Conservation (phyloP, 352 stramenopile genomes). For the Globisporangium middletonii region DNA sequence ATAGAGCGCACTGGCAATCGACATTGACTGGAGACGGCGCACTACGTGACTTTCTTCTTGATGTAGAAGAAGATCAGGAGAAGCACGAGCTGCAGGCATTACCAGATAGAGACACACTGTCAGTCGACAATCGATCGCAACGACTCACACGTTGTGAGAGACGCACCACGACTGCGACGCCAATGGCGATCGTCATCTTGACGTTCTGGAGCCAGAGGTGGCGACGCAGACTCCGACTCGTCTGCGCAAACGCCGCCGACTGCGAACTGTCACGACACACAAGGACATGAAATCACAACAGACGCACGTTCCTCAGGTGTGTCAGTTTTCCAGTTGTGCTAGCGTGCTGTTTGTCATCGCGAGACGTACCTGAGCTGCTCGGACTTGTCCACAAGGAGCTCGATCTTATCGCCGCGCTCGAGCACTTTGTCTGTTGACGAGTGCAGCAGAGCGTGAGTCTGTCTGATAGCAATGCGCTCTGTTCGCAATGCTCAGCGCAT, state of each 20-base stretch:
- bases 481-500: not conserved
- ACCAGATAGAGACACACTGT: constrained; percentile 1
- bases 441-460: not conserved
- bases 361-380: constrained; percentile 72
- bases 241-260: constrained; percentile 75
- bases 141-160: not conserved
- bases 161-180: constrained; percentile 58
- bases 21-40: not conserved
- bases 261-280: constrained; percentile 39
- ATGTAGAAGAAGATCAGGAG: constrained; percentile 49
- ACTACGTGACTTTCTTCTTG: constrained; percentile 45
- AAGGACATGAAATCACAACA: not conserved
- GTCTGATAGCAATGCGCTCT: not conserved
- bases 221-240: constrained; percentile 71
- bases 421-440: constrained; percentile 58
- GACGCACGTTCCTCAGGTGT: not conserved
- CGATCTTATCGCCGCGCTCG: constrained; percentile 85
- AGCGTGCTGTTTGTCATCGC: not conserved
- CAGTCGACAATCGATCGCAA: not conserved
- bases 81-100: constrained; percentile 28
- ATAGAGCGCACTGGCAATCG: not conserved
- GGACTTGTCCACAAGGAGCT: constrained; percentile 82
- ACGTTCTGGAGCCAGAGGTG: constrained; percentile 85
- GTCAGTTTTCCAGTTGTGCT: not conserved
- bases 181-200: constrained; percentile 84